Evolutionary conservation across 495 filamentous ascomycete genomes (phyloP).

Genomic region (Aspergillus sparsus): DNA sequence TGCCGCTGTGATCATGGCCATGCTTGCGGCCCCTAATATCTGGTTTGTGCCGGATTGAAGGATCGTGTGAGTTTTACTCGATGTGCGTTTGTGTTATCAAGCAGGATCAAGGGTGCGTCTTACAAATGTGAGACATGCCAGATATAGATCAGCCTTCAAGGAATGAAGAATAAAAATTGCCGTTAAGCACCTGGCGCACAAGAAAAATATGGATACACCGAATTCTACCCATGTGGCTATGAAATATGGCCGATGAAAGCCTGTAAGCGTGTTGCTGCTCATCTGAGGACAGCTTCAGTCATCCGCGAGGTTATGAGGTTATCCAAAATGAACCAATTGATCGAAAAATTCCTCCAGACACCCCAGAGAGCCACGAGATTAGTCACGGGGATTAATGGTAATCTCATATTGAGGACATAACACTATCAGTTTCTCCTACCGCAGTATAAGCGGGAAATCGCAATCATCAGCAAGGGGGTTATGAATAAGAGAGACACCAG

Average conservation of each 20-base stretch:
- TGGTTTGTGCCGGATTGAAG: background rate
- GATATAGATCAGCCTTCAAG: background rate
- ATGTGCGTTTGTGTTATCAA: background rate
- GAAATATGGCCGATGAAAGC: constrained; percentile 12
- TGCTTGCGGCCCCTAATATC: constrained; percentile 14
- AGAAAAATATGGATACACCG: constrained; percentile 1
- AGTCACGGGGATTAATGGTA: background rate
- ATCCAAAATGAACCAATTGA: background rate
- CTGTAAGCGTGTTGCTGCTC: background rate
- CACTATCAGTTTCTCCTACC: no score
- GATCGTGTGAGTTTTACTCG: background rate
- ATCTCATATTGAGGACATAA: background rate
- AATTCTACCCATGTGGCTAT: constrained; percentile 16
- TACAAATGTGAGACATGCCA: constrained; percentile 1
- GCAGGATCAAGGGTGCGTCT: background rate
- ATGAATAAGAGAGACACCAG: no score
- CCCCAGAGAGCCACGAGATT: background rate
- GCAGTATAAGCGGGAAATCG: no score
- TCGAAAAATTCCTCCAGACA: background rate
- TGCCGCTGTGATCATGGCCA: constrained; percentile 11
- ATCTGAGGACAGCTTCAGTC: background rate
- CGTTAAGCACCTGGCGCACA: constrained; percentile 6
- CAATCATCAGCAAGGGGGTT: no score
- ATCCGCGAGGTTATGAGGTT: no score
- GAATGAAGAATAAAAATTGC: background rate